Base-by-base conservation (phyloP, 441 rosid genomes). In the Brassica hybrid region DNA sequence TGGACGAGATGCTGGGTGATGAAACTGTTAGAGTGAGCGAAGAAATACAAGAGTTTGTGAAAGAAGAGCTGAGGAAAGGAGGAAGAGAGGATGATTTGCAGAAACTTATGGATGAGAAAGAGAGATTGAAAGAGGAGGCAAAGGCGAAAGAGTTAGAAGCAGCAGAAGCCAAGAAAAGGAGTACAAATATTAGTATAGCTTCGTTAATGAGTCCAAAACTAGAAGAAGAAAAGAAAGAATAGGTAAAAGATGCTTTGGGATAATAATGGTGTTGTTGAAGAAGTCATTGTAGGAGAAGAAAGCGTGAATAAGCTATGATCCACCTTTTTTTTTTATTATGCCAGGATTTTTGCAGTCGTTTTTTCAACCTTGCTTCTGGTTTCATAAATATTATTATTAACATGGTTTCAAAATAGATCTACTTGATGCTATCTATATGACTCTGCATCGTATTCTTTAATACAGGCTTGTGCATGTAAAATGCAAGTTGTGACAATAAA, bases 71-170 rank as follows among this genome's bases (percentile, higher is more conserved):
- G 78, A 78, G 84, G 70, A 93, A 88, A 74, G 97, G 73, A 59
- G 96, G 93, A 57, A 90, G 97, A 80, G 99, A 82, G 58, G 92
- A 86, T 5, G 96, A 94, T 52, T 71, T 93, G 80, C 76, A 81
- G 23, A 92, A 85, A 83, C 96, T 94, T 61, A 84, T 94, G 80
- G 97, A 88, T 66, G 93, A 89, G 72, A 94, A 94, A 81, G 94
- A 89, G 85, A 85, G 90, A 81, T 82, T 72, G 77, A 94, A 91
- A 74, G 99, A 92, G 8, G 98, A 94, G 85, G 99, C 96, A 30
- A 89, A 88, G 83, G 97, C 94, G 18, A 87, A 76, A 80, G 97
- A 89, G 84, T 81, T 63, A 0, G 97, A 86, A 79, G 96, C 84
- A 45, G 89, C 88, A 0, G 98, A 94, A 80, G 98, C 88, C 1